A percentile compares a stretch with the other conserved stretches of the same genome.
Evolutionary conservation across 768 basidiomycete species (phyloP).

Genomic region (Kwoniella bestiolae): DNA sequence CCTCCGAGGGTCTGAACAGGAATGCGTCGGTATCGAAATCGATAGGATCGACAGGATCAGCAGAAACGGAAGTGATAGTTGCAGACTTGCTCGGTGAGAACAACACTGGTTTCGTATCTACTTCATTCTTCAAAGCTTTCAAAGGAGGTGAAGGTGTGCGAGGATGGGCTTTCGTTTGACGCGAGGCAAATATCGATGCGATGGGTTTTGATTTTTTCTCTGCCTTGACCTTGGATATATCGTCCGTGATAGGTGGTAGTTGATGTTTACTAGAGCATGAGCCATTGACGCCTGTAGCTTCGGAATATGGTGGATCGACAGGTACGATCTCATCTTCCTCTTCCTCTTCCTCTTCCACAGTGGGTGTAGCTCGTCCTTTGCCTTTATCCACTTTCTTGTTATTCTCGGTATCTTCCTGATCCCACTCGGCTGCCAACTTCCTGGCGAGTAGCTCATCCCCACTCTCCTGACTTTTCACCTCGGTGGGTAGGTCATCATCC

Average conservation of each 20-base stretch:
- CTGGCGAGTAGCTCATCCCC: constrained; percentile 36
- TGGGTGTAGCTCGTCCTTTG: constrained; percentile 24
- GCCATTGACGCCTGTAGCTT: constrained; percentile 36
- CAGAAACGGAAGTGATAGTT: constrained; percentile 33
- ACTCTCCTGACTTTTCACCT: constrained; percentile 8
- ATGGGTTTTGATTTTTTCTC: constrained; percentile 24
- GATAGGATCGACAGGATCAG: constrained; percentile 46
- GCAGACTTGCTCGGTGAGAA: constrained; percentile 9
- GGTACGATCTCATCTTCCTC: constrained; percentile 44
- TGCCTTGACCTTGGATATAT: background rate
- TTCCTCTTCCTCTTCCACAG: constrained; percentile 14
- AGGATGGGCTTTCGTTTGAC: background rate
- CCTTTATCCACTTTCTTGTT: constrained; percentile 60
- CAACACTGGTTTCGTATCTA: constrained; percentile 26
- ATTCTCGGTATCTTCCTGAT: constrained; percentile 4
- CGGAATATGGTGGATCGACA: constrained; percentile 24
- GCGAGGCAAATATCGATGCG: constrained; percentile 21
- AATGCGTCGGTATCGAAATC: constrained; percentile 53
- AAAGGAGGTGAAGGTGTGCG: constrained; percentile 6
- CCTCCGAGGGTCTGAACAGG: constrained; percentile 41
- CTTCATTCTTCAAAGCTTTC: too few relatives aligned
- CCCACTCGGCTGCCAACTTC: constrained; percentile 35
- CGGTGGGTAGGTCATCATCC: constrained; percentile 20
- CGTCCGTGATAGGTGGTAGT: constrained; percentile 26
- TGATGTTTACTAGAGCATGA: constrained; percentile 34